Evolutionary conservation across 345 rosid genomes (phyloP), one percentile per base, ranked within the genome.

Genomic region (Balakata baccata): DNA sequence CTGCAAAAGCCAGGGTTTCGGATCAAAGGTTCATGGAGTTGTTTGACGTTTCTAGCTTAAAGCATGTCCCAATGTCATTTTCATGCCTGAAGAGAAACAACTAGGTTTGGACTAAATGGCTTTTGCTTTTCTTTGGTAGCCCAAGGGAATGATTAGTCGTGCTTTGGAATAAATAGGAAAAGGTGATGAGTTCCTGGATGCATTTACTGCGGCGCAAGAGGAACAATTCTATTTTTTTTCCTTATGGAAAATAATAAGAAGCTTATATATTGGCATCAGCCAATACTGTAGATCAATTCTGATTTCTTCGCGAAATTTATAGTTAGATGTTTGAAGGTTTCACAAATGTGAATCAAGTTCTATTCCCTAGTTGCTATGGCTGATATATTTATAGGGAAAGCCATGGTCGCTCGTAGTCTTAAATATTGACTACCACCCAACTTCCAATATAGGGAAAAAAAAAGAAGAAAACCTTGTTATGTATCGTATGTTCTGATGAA

Each of bases 21-120:
- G 97, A 92, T 85, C 92, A 90, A 86, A 92, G 83, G 89, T 94
- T 94, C 77, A 89, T 90, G 95, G 98, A 92, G 85, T 75, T 85
- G 78, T 90, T 94, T 75, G 97, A 94, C 74, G 82, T 87, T 72
- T 87, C 96, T 64, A 78, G 81, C 87, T 78, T 94, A 74, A 89
- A 85, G 81, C 86, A 90, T 59, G 69, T 78, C 37, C 92, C 97
- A 29, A 71, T 87, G 86, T 79, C 94, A 64, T 90, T 88, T 88
- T 89, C 97, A 66, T 85, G 85, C 83, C 84, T 81, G 18, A 87
- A 72, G 81, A 87, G 86, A 81, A 81, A 70, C 39, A 43, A 71
- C 68, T 69, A 22, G 49, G 49, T 62, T 43, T 68, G 73, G 77
- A 74, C 72, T 77, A 45, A 75, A 69, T 39, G 51, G 73, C 64